Evolutionary conservation across 2,329 filamentous ascomycete species (phyloP).

Genomic region (Alternaria tenuissima): DNA sequence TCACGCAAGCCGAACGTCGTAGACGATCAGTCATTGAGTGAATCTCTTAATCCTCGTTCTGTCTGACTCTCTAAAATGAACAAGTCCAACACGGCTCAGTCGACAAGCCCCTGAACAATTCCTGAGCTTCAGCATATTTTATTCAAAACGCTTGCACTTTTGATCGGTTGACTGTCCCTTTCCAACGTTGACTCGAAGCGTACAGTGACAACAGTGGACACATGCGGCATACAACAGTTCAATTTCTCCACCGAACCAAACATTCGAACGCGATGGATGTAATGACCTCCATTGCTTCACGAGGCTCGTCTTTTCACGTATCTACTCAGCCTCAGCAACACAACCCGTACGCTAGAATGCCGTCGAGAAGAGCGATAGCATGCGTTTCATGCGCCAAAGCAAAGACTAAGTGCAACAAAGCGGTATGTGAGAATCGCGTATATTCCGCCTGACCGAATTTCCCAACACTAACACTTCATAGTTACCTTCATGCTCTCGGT

Average conservation of each 20-base stretch:
- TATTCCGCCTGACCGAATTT: neutral
- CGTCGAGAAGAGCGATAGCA: conserved; percentile 48
- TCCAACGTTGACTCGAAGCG: neutral
- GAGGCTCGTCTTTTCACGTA: conserved; percentile 21
- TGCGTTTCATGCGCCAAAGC: conserved; percentile 51
- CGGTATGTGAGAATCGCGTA: conserved; percentile 32
- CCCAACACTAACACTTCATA: conserved; percentile 11
- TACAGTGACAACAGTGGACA: neutral
- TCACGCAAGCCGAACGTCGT: conserved; percentile 25
- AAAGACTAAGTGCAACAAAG: conserved; percentile 51
- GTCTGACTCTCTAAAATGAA: conserved; percentile 28
- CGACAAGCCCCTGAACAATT: conserved; percentile 27
- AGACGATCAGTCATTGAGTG: conserved; percentile 36
- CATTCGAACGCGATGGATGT: conserved; percentile 19
- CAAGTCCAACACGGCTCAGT: conserved; percentile 38
- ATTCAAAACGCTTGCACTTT: neutral
- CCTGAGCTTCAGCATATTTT: conserved; percentile 13
- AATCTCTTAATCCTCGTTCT: conserved; percentile 25
- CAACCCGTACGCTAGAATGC: conserved; percentile 44
- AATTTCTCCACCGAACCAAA: conserved; percentile 21
- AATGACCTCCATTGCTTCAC: conserved; percentile 20
- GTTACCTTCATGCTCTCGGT: conserved; percentile 49
- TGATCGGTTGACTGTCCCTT: neutral
- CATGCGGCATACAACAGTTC: neutral
- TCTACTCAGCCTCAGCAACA: conserved; percentile 22